Percentiles rank a stretch among this genome's conserved stretches.
These are phyloP conservation scores for Punica granatum DNA, from an alignment of 345 rosid species.

Conservation along the genomic window DNA sequence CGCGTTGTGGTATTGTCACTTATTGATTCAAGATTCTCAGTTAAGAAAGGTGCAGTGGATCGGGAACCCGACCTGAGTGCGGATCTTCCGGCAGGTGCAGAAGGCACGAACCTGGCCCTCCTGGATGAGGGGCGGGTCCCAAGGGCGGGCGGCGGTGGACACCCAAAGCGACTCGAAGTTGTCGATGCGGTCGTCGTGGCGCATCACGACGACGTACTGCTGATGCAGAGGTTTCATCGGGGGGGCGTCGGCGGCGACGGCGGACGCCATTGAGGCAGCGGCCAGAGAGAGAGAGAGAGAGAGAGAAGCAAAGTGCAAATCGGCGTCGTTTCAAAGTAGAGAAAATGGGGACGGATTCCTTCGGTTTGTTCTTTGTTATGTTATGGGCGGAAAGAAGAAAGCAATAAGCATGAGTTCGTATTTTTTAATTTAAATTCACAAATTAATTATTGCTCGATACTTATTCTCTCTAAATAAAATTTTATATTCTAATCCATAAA, in stretches of 20 bases:
- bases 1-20: too few relatives aligned
- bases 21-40: too few relatives aligned
- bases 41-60: constrained; percentile 22
- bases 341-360: neutral
- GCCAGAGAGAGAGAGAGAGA: constrained; percentile 1
- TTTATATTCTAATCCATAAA: too few relatives aligned
- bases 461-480: too few relatives aligned
- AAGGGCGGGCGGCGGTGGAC: constrained; percentile 16
- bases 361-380: too few relatives aligned
- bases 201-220: constrained; percentile 22
- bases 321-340: constrained; percentile 14
- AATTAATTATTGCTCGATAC: too few relatives aligned
- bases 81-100: constrained; percentile 21
- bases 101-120: constrained; percentile 15
- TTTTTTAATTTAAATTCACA: too few relatives aligned
- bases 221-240: constrained; percentile 1
- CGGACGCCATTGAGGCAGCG: neutral
- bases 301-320: constrained; percentile 24
- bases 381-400: neutral
- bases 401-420: neutral
- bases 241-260: neutral
- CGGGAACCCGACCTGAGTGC: constrained; percentile 15
- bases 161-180: constrained; percentile 18
- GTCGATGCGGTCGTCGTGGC: constrained; percentile 25
- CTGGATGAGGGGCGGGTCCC: constrained; percentile 23